Conservation (phyloP, 1,284 basidiomycete species). For the Ustilago tritici region DNA sequence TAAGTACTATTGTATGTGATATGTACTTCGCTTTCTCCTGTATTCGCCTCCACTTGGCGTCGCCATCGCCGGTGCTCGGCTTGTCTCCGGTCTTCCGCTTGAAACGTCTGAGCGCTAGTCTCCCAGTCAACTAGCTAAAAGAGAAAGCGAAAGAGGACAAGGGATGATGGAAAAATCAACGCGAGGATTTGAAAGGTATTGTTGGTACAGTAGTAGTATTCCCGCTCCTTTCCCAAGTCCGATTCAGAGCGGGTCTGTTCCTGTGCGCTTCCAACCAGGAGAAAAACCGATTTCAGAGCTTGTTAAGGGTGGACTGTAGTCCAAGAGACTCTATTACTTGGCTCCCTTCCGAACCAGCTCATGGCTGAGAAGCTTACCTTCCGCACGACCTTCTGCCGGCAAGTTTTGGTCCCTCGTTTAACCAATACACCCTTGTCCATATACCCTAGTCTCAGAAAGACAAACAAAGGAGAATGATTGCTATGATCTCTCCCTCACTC, state of each 20-base stretch:
- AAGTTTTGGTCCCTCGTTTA: not conserved
- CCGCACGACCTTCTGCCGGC: not conserved
- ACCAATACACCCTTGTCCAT: not conserved
- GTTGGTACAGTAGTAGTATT: not conserved
- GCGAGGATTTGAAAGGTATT: not conserved
- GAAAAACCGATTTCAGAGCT: not conserved
- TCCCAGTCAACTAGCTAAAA: not conserved
- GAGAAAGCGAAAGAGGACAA: not conserved
- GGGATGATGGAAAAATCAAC: not conserved
- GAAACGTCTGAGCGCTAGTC: not conserved
- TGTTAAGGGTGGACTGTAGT: not conserved
- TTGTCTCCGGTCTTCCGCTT: constrained; percentile 2
- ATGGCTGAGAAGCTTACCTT: not conserved
- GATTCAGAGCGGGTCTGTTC: not conserved
- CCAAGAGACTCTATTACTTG: not conserved
- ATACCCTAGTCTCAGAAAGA: not conserved
- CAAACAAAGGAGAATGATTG: not conserved
- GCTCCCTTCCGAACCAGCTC: not conserved
- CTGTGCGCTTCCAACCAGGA: not conserved
- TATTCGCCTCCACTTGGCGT: not conserved
- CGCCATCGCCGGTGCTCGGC: constrained; percentile 2
- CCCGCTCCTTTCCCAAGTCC: not conserved
- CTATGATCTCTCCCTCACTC: not conserved
- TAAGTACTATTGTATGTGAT: not conserved
- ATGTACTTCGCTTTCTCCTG: not conserved